A percentile compares a stretch with the other conserved stretches of the same genome.
These are phyloP conservation scores for Primulina huaijiensis DNA, from an alignment of 257 asterid species.

Conservation along the genomic window DNA sequence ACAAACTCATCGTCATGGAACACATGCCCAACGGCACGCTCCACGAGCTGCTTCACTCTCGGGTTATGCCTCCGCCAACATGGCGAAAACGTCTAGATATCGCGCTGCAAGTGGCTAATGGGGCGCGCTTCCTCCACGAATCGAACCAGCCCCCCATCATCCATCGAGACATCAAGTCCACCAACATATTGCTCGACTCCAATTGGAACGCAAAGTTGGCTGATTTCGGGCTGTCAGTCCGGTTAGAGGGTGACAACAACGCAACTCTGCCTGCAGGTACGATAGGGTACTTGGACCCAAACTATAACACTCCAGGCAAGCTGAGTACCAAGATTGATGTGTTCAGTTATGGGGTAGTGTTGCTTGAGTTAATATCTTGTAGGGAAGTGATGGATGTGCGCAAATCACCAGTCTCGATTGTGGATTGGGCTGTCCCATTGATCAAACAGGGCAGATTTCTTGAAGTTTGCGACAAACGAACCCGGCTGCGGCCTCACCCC, in stretches of 20 bases:
- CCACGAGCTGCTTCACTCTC: conserved; percentile 46
- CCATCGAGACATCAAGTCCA: conserved; percentile 69
- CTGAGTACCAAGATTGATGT: conserved; percentile 61
- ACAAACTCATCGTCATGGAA: conserved; percentile 47
- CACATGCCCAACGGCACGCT: conserved; percentile 69
- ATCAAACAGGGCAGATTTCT: conserved; percentile 28
- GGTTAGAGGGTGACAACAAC: conserved; percentile 21
- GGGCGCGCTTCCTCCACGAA: conserved; percentile 47
- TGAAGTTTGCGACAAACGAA: conserved; percentile 46
- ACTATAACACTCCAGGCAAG: conserved; percentile 51
- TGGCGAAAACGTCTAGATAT: conserved; percentile 52
- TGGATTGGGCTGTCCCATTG: conserved; percentile 62
- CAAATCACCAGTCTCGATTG: conserved; percentile 49
- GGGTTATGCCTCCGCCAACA: conserved; percentile 20
- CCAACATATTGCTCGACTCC: conserved; percentile 50
- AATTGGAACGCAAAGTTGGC: conserved; percentile 52
- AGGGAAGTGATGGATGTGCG: conserved; percentile 51
- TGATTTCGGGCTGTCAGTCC: conserved; percentile 61
- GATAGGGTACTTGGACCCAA: conserved; percentile 70
- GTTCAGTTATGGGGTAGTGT: conserved; percentile 66
- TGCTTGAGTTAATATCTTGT: conserved; percentile 54
- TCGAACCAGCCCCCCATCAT: conserved; percentile 36
- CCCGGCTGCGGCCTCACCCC: conserved; percentile 30
- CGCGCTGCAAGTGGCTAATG: conserved; percentile 49
- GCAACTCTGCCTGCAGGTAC: conserved; percentile 63